These are phyloP conservation scores for Scedosporium apiospermum DNA, from an alignment of 2,329 filamentous ascomycete genomes.

Conservation along the genomic window DNA sequence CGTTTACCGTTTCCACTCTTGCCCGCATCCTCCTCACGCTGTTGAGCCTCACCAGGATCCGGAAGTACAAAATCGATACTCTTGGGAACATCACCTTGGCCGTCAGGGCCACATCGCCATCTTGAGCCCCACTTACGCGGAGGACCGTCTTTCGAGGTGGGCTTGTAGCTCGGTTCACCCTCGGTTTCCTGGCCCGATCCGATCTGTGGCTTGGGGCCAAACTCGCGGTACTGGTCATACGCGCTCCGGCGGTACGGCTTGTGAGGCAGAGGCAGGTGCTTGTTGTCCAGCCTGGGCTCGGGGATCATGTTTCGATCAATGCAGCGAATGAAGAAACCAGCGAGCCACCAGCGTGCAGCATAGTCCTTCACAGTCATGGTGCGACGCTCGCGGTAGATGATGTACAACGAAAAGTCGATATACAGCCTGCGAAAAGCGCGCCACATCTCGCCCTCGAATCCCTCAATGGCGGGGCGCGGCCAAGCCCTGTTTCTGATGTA, in stretches of 20 bases:
- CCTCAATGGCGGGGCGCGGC: background rate
- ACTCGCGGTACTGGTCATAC: constrained; percentile 3
- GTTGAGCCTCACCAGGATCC: background rate
- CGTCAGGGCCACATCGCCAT: background rate
- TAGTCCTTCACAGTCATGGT: background rate
- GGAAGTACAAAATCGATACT: background rate
- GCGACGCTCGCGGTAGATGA: background rate
- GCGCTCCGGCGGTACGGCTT: background rate
- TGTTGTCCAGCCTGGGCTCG: background rate
- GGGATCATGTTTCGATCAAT: background rate
- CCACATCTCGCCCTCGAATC: background rate
- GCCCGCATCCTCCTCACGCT: background rate
- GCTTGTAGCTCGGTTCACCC: background rate
- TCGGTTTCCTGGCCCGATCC: background rate
- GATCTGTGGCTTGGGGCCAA: background rate
- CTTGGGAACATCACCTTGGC: background rate
- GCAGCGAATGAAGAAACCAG: background rate
- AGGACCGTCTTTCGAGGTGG: background rate
- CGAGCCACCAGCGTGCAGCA: background rate
- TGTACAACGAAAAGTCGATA: background rate
- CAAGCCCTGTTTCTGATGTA: background rate
- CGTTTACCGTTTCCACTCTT: background rate
- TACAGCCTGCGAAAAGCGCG: constrained; percentile 3
- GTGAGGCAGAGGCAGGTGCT: background rate
- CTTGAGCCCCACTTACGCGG: background rate